Evolutionary conservation across 352 stramenopile species (phyloP), one percentile per base, ranked within the genome.

Genomic region (Globisporangium canariense): DNA sequence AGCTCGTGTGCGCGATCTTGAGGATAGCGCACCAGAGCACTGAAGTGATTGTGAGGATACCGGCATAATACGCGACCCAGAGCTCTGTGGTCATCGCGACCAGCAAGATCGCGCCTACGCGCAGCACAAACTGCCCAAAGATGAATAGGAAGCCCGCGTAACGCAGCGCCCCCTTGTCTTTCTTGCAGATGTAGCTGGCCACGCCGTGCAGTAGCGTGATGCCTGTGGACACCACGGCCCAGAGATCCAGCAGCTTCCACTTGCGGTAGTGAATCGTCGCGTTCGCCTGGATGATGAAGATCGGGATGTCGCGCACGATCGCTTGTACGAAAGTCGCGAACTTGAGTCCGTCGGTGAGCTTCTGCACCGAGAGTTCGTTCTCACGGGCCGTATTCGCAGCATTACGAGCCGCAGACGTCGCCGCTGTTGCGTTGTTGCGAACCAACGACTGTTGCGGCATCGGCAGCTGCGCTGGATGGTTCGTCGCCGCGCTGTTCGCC

Each of bases 211-310:
- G 49, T 1, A 91, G 68, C 20, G 78, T 83, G 45, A 89, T 18
- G 11, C 76, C 75, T 2, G 80, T 88, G 0, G 81, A 83, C 25
- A 67, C 54, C 16, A 90, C 80, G 0, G 82, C 78, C 64, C 80
- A 86, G 1, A 91, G 64, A 53, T 91, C 82, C 28, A 88, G 68
- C 38, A 83, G 60, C 46, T 85, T 69, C 80, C 79, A 89, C 76
- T 90, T 91, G 72, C 80, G 82, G 68, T 91, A 91, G 70, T 91
- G 80, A 60, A 91, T 89, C 8, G 80, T 91, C 8, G 82, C 82
- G 50, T 91, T 91, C 9, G 82, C 78, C 41, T 91, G 82, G 55
- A 91, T 72, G 54, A 91, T 59, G 52, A 91, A 91, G 51, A 91
- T 66, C 59, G 82, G 80, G 40, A 89, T 76, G 64, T 91, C 82